Evolutionary conservation across 331 rosid genomes (phyloP).

Genomic region (Dryas integrifolia): DNA sequence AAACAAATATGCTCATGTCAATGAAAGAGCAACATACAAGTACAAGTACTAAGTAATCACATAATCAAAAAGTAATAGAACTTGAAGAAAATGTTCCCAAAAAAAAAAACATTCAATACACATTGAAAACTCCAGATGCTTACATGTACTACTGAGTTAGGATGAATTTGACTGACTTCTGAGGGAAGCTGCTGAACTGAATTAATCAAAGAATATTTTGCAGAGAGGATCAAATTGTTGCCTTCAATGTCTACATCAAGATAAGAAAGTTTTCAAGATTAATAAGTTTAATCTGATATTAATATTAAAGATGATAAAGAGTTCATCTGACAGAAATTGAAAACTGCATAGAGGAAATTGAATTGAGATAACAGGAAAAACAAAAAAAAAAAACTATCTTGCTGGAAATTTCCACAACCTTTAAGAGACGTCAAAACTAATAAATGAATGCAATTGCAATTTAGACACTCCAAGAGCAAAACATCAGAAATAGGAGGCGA

Average conservation of each 20-base stretch:
- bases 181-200: conserved; percentile 64
- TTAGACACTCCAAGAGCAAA: background rate
- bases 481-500: background rate
- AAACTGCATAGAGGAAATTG: background rate
- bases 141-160: conserved; percentile 75
- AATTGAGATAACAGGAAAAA: background rate
- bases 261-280: conserved; percentile 7
- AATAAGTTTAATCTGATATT: background rate
- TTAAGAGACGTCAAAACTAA: background rate
- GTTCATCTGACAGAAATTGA: background rate
- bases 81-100: background rate
- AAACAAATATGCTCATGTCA: conserved; percentile 18
- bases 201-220: conserved; percentile 74
- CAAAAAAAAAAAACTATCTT: background rate
- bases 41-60: background rate
- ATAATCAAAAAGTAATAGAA: background rate
- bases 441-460: background rate
- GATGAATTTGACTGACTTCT: conserved; percentile 61
- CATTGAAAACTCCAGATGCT: conserved; percentile 24
- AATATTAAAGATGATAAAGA: background rate
- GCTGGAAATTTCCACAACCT: background rate
- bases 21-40: background rate
- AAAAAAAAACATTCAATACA: background rate
- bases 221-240: conserved; percentile 70
- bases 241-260: conserved; percentile 57